These are phyloP conservation scores for Paramecium octaurelia DNA, from an alignment of 73 alveolate species.

Conservation along the genomic window DNA sequence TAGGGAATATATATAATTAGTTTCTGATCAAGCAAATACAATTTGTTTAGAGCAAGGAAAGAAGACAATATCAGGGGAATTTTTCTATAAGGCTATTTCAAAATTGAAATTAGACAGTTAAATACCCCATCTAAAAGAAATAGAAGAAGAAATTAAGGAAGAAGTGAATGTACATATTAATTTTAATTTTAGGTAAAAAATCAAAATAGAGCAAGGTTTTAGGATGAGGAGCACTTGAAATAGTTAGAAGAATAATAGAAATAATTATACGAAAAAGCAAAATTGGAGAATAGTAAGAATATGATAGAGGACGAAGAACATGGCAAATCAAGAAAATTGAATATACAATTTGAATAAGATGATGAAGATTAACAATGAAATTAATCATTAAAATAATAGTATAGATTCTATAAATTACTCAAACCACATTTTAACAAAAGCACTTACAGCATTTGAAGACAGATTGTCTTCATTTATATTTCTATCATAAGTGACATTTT, in stretches of 20 bases:
- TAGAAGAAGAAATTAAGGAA: slow-evolving; percentile 32
- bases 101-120: not conserved
- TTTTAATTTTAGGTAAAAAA: slow-evolving; percentile 26
- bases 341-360: not conserved
- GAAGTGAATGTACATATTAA: slow-evolving; percentile 22
- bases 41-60: slow-evolving; percentile 37
- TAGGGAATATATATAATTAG: slow-evolving; percentile 20
- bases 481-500: not conserved
- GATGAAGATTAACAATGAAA: not conserved
- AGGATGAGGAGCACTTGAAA: slow-evolving; percentile 45
- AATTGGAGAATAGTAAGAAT: not conserved
- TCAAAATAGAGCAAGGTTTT: slow-evolving; percentile 31
- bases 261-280: slow-evolving; percentile 12
- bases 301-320: not conserved
- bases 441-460: not conserved
- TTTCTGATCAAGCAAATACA: slow-evolving; percentile 30
- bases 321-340: not conserved
- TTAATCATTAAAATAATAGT: not conserved
- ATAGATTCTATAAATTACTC: not conserved
- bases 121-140: slow-evolving; percentile 19
- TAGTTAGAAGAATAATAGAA: slow-evolving; percentile 9
- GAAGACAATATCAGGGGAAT: slow-evolving; percentile 35
- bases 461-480: not conserved
- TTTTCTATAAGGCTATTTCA: slow-evolving; percentile 14
- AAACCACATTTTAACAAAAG: not conserved